A percentile compares a stretch with the other conserved stretches of the same genome.
These are phyloP conservation scores for Gypsophila paniculata DNA, from an alignment of 179 eudicot genomes.

Conservation along the genomic window DNA sequence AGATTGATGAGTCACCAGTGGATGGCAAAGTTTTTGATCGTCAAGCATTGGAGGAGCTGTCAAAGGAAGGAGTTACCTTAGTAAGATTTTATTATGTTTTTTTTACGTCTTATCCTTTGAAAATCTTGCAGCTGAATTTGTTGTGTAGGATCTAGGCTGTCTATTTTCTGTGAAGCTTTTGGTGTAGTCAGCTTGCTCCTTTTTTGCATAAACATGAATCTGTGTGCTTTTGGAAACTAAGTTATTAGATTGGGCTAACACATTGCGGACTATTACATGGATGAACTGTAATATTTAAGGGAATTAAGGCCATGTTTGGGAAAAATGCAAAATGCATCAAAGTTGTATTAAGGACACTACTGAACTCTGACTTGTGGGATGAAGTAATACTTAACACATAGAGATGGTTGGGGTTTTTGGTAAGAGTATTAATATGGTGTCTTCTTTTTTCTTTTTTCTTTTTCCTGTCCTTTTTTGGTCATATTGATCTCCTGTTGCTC, in stretches of 20 bases:
- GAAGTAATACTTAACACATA: not conserved
- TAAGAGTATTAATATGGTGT: not conserved
- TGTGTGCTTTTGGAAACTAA: conserved; percentile 4
- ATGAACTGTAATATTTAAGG: not conserved
- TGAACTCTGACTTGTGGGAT: not conserved
- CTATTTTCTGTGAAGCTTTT: conserved; percentile 7
- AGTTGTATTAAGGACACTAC: not conserved
- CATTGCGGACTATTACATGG: too few relatives aligned
- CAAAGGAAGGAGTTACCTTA: conserved; percentile 95
- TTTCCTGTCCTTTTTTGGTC: not conserved
- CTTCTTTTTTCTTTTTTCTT: not conserved
- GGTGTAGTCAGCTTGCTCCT: not conserved
- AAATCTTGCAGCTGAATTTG: too few relatives aligned
- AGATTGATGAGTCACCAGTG: conserved; percentile 92
- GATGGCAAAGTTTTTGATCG: conserved; percentile 93
- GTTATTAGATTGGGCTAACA: too few relatives aligned
- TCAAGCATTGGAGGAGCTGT: conserved; percentile 75
- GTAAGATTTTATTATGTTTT: conserved; percentile 37
- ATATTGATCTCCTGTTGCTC: not conserved
- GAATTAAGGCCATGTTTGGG: too few relatives aligned
- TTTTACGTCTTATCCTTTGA: conserved; percentile 4
- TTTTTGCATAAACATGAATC: not conserved
- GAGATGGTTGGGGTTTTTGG: not conserved
- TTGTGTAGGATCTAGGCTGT: not conserved
- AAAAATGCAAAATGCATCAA: too few relatives aligned